Evolutionary conservation across 2,329 filamentous ascomycete genomes (phyloP), one percentile per base, ranked within the genome.

Genomic region (Aspergillus pseudonomiae): DNA sequence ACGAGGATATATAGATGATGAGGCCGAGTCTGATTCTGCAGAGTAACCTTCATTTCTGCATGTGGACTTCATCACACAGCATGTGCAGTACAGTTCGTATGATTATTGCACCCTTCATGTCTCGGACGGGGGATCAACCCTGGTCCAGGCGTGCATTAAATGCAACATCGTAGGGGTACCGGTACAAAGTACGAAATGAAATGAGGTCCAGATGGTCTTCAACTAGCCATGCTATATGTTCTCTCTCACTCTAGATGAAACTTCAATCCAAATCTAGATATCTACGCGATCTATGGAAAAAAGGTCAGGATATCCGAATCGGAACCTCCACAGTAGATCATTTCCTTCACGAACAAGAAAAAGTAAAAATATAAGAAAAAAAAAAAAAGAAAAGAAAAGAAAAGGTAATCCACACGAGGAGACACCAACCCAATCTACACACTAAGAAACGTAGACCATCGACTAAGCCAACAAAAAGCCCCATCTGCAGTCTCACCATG

Each of bases 21-120:
- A 52, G 28, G 21, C 48, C 48, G 48, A 52, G 28, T 52, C 48
- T 32, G 26, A n/a, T 32, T 52, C 48, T 52, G 48, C 48, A 52
- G 26, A 52, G 48, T 52, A 52, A 52, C 28, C 48, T 52, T 32
- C 48, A 32, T 52, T n/a, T 52, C 48, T 52, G 48, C 48, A 52
- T 52, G 48, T 28, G 30, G 48, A 21, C 16, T 32, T 26, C 28
- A 52, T 52, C 48, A 30, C 28, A 52, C 26, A 34, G 19, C 48
- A 32, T 52, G 48, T 52, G 48, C 48, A 32, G 48, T 52, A 30
- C 45, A 24, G 43, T 30, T 10, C 46, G 24, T 50, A 50, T 28
- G 24, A 52, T 52, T 52, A 52, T 50, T 50, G 30, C 45, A 48
- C 24, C 21, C 24, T 45, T 45, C 16, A 39, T 45, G 24, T 21